Evolutionary conservation across 2,329 filamentous ascomycete species (phyloP).

Genomic region (Curvularia verruculosa): DNA sequence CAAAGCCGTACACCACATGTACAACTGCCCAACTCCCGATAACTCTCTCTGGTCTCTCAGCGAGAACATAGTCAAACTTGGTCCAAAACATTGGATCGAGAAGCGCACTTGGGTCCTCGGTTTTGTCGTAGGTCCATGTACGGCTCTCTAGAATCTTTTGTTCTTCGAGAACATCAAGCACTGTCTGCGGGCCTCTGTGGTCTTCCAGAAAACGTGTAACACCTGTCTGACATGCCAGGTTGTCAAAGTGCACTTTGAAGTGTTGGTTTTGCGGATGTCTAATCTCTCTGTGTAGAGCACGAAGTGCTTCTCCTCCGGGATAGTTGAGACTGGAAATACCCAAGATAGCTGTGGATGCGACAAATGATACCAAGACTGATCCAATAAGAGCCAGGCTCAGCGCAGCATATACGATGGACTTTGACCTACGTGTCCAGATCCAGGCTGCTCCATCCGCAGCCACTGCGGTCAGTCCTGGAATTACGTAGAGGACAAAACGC

Average conservation of each 20-base stretch:
- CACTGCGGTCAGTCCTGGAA: constrained; percentile 79
- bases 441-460: constrained; percentile 74
- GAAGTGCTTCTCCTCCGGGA: constrained; percentile 82
- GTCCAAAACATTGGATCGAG: constrained; percentile 62
- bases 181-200: constrained; percentile 38
- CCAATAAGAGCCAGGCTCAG: constrained; percentile 62
- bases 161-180: constrained; percentile 33
- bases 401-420: constrained; percentile 63
- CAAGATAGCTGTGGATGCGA: constrained; percentile 70
- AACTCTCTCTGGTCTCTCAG: constrained; percentile 57
- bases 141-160: constrained; percentile 26
- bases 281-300: constrained; percentile 47
- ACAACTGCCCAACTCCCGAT: constrained; percentile 61
- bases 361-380: constrained; percentile 67
- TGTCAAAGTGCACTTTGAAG: constrained; percentile 61
- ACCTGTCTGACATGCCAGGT: constrained; percentile 67
- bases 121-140: constrained; percentile 66
- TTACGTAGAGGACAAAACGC: constrained; percentile 88
- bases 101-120: constrained; percentile 57
- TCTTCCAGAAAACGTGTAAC: constrained; percentile 63
- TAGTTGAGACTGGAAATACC: constrained; percentile 89
- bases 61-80: constrained; percentile 63
- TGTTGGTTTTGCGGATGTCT: constrained; percentile 20
- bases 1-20: constrained; percentile 58
- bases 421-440: constrained; percentile 66